phyloP scores from a whole-genome alignment of 148 eudicot species.

The Persicaria tinctoria region DNA sequence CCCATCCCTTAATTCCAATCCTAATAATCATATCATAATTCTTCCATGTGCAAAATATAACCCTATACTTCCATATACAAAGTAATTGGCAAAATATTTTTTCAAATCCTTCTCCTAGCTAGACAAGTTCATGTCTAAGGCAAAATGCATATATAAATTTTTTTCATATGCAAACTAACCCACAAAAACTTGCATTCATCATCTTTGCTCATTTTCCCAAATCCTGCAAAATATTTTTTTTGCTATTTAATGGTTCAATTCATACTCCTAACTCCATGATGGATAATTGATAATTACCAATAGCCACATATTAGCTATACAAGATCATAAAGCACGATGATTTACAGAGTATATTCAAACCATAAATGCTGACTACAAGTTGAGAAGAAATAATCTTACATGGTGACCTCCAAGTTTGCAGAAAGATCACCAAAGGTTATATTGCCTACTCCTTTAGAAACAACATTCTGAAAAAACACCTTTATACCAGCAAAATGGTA shows the following conservation, averaged over 20 bases:
- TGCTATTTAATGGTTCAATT: neutral
- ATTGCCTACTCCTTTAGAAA: conserved; percentile 68
- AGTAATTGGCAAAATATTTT: no score
- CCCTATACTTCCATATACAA: no score
- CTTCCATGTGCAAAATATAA: no score
- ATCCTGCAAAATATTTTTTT: neutral
- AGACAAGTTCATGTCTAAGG: no score
- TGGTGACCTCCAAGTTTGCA: conserved; percentile 76
- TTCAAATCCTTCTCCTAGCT: no score
- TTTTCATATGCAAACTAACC: no score
- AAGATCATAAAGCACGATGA: neutral
- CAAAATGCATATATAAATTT: no score
- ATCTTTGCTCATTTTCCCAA: no score
- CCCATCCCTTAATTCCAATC: no score
- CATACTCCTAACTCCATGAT: neutral
- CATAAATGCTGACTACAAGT: neutral
- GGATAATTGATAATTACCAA: neutral
- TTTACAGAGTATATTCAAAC: neutral
- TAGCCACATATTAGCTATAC: neutral
- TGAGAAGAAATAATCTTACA: conserved; percentile 35
- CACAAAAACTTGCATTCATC: no score
- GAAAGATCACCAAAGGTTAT: conserved; percentile 91
- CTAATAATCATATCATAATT: no score
- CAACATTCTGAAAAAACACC: conserved; percentile 82
- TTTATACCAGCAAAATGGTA: conserved; percentile 21